Base-by-base conservation (phyloP, 2,329 filamentous ascomycete species). In the Aspergillus felis region DNA sequence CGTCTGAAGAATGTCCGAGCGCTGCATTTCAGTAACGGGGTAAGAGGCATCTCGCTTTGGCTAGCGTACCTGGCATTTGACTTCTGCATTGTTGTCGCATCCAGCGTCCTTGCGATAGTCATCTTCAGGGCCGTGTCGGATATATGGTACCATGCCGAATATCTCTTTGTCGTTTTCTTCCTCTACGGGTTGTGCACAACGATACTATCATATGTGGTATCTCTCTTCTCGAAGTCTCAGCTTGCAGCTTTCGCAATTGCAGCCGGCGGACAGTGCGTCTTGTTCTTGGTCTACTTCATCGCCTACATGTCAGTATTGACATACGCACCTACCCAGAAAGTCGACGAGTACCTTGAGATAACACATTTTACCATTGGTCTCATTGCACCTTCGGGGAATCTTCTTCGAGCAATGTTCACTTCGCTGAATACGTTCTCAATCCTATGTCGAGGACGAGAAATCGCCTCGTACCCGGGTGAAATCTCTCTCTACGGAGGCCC, bases 21-120 rank as follows among this genome's bases (percentile, higher is more conserved):
- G 17, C 79, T 97, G 29, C 88, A 97, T 72, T 97, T 96, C 74
- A 95, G 90, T 54, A 97, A 96, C 68, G 92, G 92, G 50, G 91
- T 96, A 28, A 82, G 90, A 12, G 87, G 90, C 0, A 79, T 90
- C 8, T 91, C 92, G 0, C 79, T 97, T 1, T 97, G 93, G 92
- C 74, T 90, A 4, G 90, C 92, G 1, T 95, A 97, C 68, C 80
- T 89, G 0, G 68, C 80, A 0, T 96, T 96, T 68, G 92, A 97
- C 75, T 91, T 92, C 62, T 70, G 84, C 47, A 86, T 95, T 56
- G 87, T 91, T 1, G 69, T 95, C 14, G 66, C 84, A 3, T 83
- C 86, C 27, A 86, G 87, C 22, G 85, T 86, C 7, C 66, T 94
- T 9, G 81, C 84, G 8, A 84, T 87, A 24, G 84, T 84, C 27